Evolutionary conservation across 2,329 filamentous ascomycete genomes (phyloP).

Genomic region (Aspergillus costaricaensis): DNA sequence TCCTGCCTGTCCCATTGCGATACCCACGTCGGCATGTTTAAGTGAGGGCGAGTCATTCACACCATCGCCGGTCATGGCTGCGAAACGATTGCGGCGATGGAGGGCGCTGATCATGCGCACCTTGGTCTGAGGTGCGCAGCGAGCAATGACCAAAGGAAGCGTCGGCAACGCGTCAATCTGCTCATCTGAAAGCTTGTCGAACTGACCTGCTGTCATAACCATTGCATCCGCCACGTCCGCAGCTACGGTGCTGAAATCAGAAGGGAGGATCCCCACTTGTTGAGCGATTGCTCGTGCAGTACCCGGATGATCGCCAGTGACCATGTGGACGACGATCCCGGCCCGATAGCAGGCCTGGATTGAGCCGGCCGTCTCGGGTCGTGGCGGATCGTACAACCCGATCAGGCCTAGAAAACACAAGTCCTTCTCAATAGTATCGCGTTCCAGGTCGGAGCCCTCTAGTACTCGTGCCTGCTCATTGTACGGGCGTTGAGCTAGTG

Average conservation of each 20-base stretch:
- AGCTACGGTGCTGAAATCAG: conserved; percentile 58
- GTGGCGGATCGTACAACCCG: conserved; percentile 84
- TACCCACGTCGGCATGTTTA: conserved; percentile 80
- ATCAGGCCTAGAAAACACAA: conserved; percentile 78
- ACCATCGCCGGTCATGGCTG: conserved; percentile 87
- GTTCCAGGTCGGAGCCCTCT: too few species aligned
- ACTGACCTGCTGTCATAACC: conserved; percentile 74
- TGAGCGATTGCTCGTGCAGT: conserved; percentile 79
- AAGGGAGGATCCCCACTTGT: conserved; percentile 75
- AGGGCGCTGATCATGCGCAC: conserved; percentile 78
- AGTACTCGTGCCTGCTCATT: too few species aligned
- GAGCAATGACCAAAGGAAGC: conserved; percentile 60
- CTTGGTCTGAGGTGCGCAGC: conserved; percentile 65
- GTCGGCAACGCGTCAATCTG: conserved; percentile 66
- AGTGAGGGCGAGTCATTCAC: conserved; percentile 85
- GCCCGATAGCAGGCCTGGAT: conserved; percentile 71
- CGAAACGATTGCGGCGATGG: conserved; percentile 64
- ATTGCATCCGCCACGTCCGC: conserved; percentile 62
- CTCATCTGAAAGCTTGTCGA: conserved; percentile 73
- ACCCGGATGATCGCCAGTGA: conserved; percentile 78
- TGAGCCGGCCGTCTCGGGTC: conserved; percentile 73
- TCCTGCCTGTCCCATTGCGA: conserved; percentile 79
- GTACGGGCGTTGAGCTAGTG: conserved; percentile 54
- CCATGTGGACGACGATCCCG: conserved; percentile 79
- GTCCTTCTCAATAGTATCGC: conserved; percentile 59